Evolutionary conservation across 2,329 filamentous ascomycete genomes (phyloP).

Genomic region (Fusarium newnesense): DNA sequence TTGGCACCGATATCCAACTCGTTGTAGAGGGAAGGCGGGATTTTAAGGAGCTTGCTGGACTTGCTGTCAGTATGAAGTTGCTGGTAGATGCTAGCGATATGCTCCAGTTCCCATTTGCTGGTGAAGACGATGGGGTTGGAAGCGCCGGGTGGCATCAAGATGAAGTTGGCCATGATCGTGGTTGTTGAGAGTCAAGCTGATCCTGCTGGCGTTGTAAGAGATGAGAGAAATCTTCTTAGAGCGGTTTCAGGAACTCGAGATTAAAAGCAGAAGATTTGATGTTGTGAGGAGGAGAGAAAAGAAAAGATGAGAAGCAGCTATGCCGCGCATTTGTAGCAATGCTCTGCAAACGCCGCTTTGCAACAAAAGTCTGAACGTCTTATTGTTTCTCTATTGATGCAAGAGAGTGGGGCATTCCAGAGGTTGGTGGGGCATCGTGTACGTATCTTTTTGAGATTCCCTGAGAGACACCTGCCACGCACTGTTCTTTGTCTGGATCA

Average conservation of each 20-base stretch:
- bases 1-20: constrained; percentile 33
- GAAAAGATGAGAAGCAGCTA: neutral
- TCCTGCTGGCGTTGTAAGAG: neutral
- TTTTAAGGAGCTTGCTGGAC: constrained; percentile 23
- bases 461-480: neutral
- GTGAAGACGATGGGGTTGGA: neutral
- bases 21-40: constrained; percentile 32
- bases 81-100: constrained; percentile 32
- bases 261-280: neutral
- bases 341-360: neutral
- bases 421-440: neutral
- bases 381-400: constrained; percentile 11
- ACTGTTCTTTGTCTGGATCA: constrained; percentile 1
- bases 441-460: constrained; percentile 13
- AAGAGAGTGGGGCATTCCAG: constrained; percentile 2
- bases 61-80: constrained; percentile 7
- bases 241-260: neutral
- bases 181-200: neutral
- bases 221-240: neutral
- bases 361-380: neutral
- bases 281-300: neutral
- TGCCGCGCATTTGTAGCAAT: constrained; percentile 16
- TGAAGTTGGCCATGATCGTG: constrained; percentile 4
- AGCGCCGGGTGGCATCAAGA: neutral
- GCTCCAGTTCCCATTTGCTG: constrained; percentile 6